Evolutionary conservation across 2,329 filamentous ascomycete genomes (phyloP).

Genomic region (Exophiala sp.): DNA sequence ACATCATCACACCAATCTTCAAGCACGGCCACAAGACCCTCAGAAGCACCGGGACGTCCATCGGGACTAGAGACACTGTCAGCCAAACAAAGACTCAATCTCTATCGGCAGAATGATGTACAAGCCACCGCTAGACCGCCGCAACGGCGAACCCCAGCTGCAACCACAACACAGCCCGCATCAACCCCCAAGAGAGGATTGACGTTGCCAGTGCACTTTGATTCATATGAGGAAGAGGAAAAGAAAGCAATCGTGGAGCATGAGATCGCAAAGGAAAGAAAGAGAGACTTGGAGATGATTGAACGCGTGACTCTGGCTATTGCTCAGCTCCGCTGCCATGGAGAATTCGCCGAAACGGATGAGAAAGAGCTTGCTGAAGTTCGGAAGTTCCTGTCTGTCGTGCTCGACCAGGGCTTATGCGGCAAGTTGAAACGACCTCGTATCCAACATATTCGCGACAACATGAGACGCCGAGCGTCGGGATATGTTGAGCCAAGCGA

Average conservation of each 20-base stretch:
- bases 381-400: constrained; percentile 13
- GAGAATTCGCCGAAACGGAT: constrained; percentile 10
- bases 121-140: no score
- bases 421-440: constrained; percentile 16
- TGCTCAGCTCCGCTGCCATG: constrained; percentile 15
- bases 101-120: no score
- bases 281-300: constrained; percentile 20
- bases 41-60: no score
- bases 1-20: background rate
- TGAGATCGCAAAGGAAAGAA: constrained; percentile 21
- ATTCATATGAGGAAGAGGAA: constrained; percentile 7
- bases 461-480: constrained; percentile 15
- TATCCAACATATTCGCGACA: constrained; percentile 19
- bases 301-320: constrained; percentile 10
- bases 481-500: constrained; percentile 1
- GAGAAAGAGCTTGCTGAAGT: constrained; percentile 19
- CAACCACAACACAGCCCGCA: no score
- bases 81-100: no score
- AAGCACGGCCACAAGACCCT: background rate
- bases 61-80: no score
- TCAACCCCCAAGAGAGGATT: background rate
- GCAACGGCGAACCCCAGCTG: no score
- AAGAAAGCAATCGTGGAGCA: constrained; percentile 16
- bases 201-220: constrained; percentile 13
- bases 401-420: constrained; percentile 13